phyloP scores from a whole-genome alignment of 2,329 filamentous ascomycete species.

The Fusarium protoensiforme region DNA sequence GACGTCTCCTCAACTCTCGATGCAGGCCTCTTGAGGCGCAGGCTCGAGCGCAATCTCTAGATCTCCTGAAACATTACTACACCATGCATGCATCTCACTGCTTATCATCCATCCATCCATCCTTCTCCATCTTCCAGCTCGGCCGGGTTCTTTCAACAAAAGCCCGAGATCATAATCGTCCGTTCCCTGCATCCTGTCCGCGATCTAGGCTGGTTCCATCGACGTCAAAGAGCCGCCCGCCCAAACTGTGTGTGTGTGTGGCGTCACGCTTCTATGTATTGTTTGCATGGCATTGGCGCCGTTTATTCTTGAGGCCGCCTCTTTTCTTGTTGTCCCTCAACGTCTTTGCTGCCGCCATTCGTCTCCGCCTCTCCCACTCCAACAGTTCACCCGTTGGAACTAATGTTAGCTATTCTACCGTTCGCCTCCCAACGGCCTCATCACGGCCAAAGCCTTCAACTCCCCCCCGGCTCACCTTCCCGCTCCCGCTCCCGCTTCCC shows the following conservation, averaged over 20 bases:
- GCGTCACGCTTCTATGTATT: conserved; percentile 33
- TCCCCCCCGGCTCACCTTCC: background rate
- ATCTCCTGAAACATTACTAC: background rate
- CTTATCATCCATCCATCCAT: background rate
- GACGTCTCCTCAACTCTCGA: background rate
- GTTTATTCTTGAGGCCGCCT: conserved; percentile 21
- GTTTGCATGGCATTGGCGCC: conserved; percentile 29
- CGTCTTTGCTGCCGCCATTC: background rate
- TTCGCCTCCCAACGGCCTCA: conserved; percentile 36
- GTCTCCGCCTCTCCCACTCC: background rate
- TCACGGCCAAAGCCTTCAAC: conserved; percentile 4
- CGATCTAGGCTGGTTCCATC: conserved; percentile 6
- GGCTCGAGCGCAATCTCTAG: background rate
- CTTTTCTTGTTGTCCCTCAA: conserved; percentile 15
- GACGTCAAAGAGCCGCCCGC: background rate
- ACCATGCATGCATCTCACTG: conserved; percentile 9
- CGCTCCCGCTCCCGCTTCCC: conserved; percentile 23
- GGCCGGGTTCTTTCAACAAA: conserved; percentile 24
- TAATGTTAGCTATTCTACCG: background rate
- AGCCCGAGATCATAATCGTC: conserved; percentile 2
- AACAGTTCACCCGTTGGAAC: background rate
- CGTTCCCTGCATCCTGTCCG: conserved; percentile 10
- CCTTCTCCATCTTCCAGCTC: conserved; percentile 22
- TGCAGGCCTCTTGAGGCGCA: background rate
- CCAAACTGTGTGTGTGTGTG: conserved; percentile 3